Percentiles rank a stretch among this genome's conserved stretches.
Evolutionary conservation across 2,329 filamentous ascomycete genomes (phyloP).

Genomic region (Penicillium carneum): DNA sequence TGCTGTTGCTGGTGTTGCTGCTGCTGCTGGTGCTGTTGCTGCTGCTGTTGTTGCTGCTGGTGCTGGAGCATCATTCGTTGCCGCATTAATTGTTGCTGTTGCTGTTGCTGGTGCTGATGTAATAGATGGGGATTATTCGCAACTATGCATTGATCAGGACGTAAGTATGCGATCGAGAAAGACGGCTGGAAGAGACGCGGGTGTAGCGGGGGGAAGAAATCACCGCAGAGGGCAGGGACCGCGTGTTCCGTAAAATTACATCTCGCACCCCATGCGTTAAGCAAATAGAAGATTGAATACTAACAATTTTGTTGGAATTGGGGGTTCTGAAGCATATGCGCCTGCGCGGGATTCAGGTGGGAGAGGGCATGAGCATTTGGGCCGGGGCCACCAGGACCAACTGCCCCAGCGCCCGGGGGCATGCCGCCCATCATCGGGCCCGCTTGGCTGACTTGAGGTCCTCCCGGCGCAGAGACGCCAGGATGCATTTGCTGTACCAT

Average conservation of each 20-base stretch:
- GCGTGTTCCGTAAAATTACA: neutral
- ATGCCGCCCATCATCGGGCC: constrained; percentile 70
- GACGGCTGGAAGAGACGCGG: neutral
- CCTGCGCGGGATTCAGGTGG: constrained; percentile 64
- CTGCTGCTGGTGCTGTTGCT: constrained; percentile 46
- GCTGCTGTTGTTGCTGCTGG: constrained; percentile 42
- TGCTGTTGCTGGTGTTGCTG: constrained; percentile 47
- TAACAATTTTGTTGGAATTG: constrained; percentile 54
- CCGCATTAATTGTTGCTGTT: constrained; percentile 39
- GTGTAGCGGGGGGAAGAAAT: constrained; percentile 6
- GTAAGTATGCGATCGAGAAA: constrained; percentile 23
- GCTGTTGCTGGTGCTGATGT: constrained; percentile 54
- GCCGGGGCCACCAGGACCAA: constrained; percentile 57
- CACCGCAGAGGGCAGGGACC: constrained; percentile 4
- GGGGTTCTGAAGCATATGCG: constrained; percentile 62
- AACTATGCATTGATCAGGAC: constrained; percentile 34
- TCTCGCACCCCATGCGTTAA: neutral
- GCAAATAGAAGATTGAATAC: constrained; percentile 30
- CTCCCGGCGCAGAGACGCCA: constrained; percentile 65
- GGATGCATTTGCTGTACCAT: constrained; percentile 67
- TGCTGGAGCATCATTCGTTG: constrained; percentile 38
- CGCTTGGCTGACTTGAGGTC: constrained; percentile 66
- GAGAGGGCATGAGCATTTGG: constrained; percentile 67
- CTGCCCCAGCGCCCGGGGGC: constrained; percentile 64
- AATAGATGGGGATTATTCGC: constrained; percentile 56